phyloP scores from a whole-genome alignment of 345 rosid genomes.

The Rubroshorea leprosula region DNA sequence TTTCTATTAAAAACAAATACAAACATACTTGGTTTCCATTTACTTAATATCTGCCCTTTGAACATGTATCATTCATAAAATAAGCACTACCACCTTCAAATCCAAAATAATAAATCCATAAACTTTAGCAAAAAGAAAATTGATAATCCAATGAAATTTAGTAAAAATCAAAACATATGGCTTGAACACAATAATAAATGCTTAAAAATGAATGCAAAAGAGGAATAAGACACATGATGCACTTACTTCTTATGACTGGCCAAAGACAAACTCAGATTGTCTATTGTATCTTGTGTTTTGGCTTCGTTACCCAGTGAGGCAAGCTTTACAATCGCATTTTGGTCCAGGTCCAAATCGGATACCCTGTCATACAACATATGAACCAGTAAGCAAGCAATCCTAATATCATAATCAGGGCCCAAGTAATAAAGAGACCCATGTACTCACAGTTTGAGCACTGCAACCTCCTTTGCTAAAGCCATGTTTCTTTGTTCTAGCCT shows the following conservation, averaged over 20 bases:
- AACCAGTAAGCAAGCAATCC: constrained; percentile 9
- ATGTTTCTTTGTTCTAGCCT: constrained; percentile 62
- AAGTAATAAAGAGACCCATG: background rate
- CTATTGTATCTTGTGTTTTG: constrained; percentile 60
- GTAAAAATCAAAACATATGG: background rate
- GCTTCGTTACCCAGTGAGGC: constrained; percentile 70
- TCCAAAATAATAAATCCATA: too few species aligned
- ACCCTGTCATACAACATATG: constrained; percentile 38
- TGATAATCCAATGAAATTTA: too few species aligned
- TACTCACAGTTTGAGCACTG: constrained; percentile 66
- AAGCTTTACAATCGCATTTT: constrained; percentile 66
- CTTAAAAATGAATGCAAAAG: background rate
- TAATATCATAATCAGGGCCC: background rate
- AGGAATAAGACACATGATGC: background rate
- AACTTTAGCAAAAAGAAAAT: too few species aligned
- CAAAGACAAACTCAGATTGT: constrained; percentile 63
- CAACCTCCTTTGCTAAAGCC: constrained; percentile 89
- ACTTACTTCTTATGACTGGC: constrained; percentile 71
- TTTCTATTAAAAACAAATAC: too few species aligned
- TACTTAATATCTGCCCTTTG: too few species aligned
- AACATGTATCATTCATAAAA: too few species aligned
- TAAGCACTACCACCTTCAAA: too few species aligned
- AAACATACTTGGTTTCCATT: too few species aligned
- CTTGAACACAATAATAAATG: background rate
- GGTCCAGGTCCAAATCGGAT: constrained; percentile 70